Conservation (phyloP, 768 basidiomycete genomes). For the Hemileccinum impolitum region DNA sequence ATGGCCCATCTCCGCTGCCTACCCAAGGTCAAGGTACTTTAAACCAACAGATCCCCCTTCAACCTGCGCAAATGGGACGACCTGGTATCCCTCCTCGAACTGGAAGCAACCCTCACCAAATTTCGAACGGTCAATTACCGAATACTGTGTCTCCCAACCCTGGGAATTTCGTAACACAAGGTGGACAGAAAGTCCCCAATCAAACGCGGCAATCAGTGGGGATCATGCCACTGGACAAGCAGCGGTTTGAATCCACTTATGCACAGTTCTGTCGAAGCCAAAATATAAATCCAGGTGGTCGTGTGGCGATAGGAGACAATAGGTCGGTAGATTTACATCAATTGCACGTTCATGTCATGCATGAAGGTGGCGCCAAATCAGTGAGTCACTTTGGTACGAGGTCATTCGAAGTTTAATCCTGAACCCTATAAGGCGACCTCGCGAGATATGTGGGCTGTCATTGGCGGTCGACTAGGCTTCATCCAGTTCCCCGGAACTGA, state of each 20-base stretch:
- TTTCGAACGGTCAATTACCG: slow-evolving; percentile 26
- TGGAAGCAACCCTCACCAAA: slow-evolving; percentile 38
- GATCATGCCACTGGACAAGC: slow-evolving; percentile 44
- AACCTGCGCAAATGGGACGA: slow-evolving; percentile 29
- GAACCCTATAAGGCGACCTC: slow-evolving; percentile 42
- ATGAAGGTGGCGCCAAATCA: slow-evolving; percentile 48
- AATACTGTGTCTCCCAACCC: slow-evolving; percentile 35
- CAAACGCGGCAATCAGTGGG: slow-evolving; percentile 10
- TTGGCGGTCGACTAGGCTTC: slow-evolving; percentile 66
- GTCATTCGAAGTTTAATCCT: slow-evolving; percentile 7
- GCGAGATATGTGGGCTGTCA: slow-evolving; percentile 59
- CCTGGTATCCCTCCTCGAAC: slow-evolving; percentile 35
- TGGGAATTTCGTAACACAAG: slow-evolving; percentile 22
- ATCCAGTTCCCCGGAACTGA: slow-evolving; percentile 61
- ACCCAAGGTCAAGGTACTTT: slow-evolving; percentile 14
- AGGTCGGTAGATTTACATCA: slow-evolving; percentile 56
- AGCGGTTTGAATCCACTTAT: slow-evolving; percentile 51
- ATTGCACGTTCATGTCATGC: slow-evolving; percentile 58
- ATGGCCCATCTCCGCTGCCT: slow-evolving; percentile 20
- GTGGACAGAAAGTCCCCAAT: slow-evolving; percentile 22
- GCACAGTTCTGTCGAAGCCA: slow-evolving; percentile 45
- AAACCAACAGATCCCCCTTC: slow-evolving; percentile 32
- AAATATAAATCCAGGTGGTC: slow-evolving; percentile 37
- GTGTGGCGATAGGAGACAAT: slow-evolving; percentile 47
- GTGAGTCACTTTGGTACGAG: slow-evolving; percentile 33